phyloP scores from a whole-genome alignment of 2,329 filamentous ascomycete species.

The Lasiodiplodia citricola region DNA sequence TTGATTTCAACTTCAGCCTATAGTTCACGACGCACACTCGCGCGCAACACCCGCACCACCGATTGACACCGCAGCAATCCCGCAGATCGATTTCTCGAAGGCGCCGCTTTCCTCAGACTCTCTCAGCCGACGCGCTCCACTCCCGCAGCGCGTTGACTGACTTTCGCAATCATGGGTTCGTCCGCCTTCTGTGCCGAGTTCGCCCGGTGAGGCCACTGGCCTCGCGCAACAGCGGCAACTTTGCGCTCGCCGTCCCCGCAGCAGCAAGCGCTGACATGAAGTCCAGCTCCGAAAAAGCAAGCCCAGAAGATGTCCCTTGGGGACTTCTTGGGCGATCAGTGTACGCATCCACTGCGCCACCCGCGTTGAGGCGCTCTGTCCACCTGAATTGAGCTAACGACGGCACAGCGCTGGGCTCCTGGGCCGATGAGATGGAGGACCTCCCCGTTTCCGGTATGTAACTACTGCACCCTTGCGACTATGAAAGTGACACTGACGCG shows the following conservation, averaged over 20 bases:
- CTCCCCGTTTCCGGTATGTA: constrained; percentile 72
- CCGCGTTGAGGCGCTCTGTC: constrained; percentile 21
- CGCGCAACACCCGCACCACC: constrained; percentile 20
- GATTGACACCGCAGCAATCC: constrained; percentile 18
- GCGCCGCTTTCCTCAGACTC: constrained; percentile 34
- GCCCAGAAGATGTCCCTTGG: constrained; percentile 96
- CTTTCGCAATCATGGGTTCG: constrained; percentile 66
- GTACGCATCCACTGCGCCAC: constrained; percentile 61
- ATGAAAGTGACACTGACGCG: background rate
- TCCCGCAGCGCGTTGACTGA: constrained; percentile 45
- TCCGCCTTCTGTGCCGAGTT: constrained; percentile 36
- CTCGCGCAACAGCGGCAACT: constrained; percentile 9
- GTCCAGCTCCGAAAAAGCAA: constrained; percentile 86
- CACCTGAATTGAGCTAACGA: constrained; percentile 35
- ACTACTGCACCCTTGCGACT: background rate
- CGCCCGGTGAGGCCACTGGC: constrained; percentile 28
- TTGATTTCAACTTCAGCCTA: constrained; percentile 28
- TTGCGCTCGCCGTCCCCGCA: background rate
- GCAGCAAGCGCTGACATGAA: constrained; percentile 51
- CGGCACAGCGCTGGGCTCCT: constrained; percentile 76
- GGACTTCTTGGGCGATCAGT: constrained; percentile 90
- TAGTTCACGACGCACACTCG: constrained; percentile 25
- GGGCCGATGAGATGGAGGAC: constrained; percentile 99
- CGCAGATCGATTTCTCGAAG: constrained; percentile 6
- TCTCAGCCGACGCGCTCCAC: constrained; percentile 42